Evolutionary conservation across 2,329 filamentous ascomycete genomes (phyloP).

Genomic region (Alternaria viburni): DNA sequence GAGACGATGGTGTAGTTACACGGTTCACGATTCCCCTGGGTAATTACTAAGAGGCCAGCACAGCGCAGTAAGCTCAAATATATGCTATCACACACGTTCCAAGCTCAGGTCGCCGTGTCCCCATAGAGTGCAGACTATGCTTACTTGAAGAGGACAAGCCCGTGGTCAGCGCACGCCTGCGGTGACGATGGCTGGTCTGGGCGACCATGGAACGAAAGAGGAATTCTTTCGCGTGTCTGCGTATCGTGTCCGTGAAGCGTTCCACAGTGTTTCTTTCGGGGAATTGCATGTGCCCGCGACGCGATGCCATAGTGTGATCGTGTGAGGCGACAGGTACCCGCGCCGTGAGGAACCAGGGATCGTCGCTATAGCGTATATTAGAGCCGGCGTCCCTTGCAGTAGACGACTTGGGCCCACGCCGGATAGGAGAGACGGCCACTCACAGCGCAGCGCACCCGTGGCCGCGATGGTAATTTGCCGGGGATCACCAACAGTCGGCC

Average conservation of each 20-base stretch:
- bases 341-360: conserved; percentile 11
- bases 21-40: not conserved
- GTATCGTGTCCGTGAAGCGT: not conserved
- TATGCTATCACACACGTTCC: not conserved
- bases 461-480: conserved; percentile 18
- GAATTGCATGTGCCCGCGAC: not conserved
- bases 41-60: not conserved
- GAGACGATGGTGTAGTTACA: not conserved
- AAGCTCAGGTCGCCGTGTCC: not conserved
- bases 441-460: conserved; percentile 1
- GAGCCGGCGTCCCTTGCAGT: conserved; percentile 21
- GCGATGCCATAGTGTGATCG: not conserved
- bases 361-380: conserved; percentile 2
- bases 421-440: conserved; percentile 9
- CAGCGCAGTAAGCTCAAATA: not conserved
- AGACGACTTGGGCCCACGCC: conserved; percentile 7
- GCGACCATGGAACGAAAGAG: not conserved
- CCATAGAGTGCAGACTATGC: not conserved
- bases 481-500: conserved; percentile 9
- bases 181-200: not conserved
- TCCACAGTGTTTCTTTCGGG: not conserved
- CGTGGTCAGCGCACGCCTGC: not conserved
- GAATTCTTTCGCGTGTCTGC: not conserved
- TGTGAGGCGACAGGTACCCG: conserved; percentile 9
- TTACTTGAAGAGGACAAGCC: not conserved